Base-by-base conservation (phyloP, 805 yeast genomes). In the Komagataella pseudopastoris region DNA sequence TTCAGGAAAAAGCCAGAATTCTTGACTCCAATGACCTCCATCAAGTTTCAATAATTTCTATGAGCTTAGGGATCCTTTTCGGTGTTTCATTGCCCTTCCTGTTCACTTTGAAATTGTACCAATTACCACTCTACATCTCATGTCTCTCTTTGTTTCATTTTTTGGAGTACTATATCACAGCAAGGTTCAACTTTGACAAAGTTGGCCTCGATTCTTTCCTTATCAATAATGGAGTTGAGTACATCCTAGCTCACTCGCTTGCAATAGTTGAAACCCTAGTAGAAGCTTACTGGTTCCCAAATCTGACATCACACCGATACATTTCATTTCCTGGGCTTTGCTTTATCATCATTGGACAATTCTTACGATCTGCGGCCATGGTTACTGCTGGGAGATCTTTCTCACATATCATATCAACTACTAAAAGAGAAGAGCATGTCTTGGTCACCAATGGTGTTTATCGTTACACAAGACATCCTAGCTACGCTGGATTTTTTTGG, bases 401-500 rank as follows among this genome's bases (percentile, higher is more conserved):
- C 67, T 84, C 88, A 50, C 99, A 93, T 65, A 66, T 81, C 46
- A 77, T 93, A 1, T 88, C 82, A 48, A 63, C 75, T 2, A 62
- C 67, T 16, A 80, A 75, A 50, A 63, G 69, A 36, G 57, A 65
- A 0, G 75, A 75, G 51, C 99, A 93, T 63, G 66, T 57, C 7
- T 70, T 93, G 46, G 83, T 93, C 10, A 87, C 88, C 0, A 57
- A 65, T 8, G 98, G 97, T 0, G 68, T 91, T 3, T 93, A 91
- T 64, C 53, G 71, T 1, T 56, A 66, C 23, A 67, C 78, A 14
- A 73, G 99, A 54, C 99, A 93, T 63, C 99, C 99, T 6, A 83
- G 95, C 49, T 93, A 93, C 65, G 75, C 81, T 45, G 99, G 97
- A 0, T 93, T 85, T 63, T 90, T 81, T 61, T 81, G 88, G 78